Evolutionary conservation across 1,139 yeast species (phyloP).

Genomic region (Yamadazyma trypodendri): DNA sequence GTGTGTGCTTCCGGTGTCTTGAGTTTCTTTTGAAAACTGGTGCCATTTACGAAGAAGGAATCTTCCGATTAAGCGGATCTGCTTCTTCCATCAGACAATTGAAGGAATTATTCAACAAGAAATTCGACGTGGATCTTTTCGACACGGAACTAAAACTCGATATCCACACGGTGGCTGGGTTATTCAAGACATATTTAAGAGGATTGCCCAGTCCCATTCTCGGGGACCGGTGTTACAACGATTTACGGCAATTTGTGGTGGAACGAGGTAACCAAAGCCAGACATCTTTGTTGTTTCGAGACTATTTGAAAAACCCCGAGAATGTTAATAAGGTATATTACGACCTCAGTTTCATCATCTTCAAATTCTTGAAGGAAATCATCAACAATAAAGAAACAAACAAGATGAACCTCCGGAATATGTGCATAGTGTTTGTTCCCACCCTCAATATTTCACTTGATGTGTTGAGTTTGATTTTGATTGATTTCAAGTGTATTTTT

Average conservation of each 20-base stretch:
- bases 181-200: constrained; percentile 71
- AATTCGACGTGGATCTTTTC: constrained; percentile 68
- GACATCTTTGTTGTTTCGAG: constrained; percentile 31
- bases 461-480: constrained; percentile 59
- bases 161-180: constrained; percentile 76
- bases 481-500: constrained; percentile 65
- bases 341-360: constrained; percentile 63
- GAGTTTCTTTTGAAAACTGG: constrained; percentile 65
- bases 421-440: constrained; percentile 85
- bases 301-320: constrained; percentile 25
- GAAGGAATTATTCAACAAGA: constrained; percentile 63
- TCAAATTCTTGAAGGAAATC: constrained; percentile 65
- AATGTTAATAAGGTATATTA: constrained; percentile 45
- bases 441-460: constrained; percentile 72
- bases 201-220: constrained; percentile 68
- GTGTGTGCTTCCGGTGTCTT: constrained; percentile 74
- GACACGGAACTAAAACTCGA: constrained; percentile 47
- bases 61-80: constrained; percentile 88
- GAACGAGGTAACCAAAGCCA: constrained; percentile 16
- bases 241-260: constrained; percentile 28
- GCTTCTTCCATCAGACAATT: constrained; percentile 73
- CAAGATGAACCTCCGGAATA: constrained; percentile 78
- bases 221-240: constrained; percentile 47
- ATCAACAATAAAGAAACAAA: constrained; percentile 63
- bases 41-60: constrained; percentile 85